Percentiles rank a stretch among this genome's conserved stretches.
phyloP scores from a whole-genome alignment of 1,284 basidiomycete genomes.

The Heterobasidion parviporum region DNA sequence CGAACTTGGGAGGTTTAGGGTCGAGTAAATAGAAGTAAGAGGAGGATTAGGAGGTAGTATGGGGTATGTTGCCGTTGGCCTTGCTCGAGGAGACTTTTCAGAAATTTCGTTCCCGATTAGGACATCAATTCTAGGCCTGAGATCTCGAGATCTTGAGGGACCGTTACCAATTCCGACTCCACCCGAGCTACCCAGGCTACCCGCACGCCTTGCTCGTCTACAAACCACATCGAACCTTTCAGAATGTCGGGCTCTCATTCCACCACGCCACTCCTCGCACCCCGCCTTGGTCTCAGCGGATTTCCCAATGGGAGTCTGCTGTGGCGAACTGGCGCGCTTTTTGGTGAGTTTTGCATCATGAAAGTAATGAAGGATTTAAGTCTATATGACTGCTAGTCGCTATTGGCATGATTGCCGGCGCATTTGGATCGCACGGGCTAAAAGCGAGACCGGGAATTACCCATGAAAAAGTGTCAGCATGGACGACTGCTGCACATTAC shows the following conservation, averaged over 20 bases:
- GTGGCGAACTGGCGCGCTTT: conserved; percentile 14
- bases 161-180: too few relatives aligned
- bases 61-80: not conserved
- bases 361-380: not conserved
- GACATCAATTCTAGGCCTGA: too few relatives aligned
- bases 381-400: conserved; percentile 30
- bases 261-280: conserved; percentile 1
- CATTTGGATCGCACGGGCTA: conserved; percentile 66
- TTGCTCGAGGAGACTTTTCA: not conserved
- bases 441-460: conserved; percentile 40
- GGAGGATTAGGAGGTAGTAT: conserved; percentile 2
- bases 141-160: too few relatives aligned
- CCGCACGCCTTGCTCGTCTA: too few relatives aligned
- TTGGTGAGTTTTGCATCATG: conserved; percentile 5
- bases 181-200: too few relatives aligned
- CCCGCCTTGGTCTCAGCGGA: not conserved
- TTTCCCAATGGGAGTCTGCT: conserved; percentile 1
- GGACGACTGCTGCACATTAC: conserved; percentile 57
- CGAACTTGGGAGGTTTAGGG: not conserved
- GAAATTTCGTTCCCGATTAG: not conserved
- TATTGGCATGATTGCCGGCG: conserved; percentile 53
- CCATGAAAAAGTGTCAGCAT: conserved; percentile 46
- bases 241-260: not conserved
- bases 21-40: not conserved
- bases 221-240: not conserved